These are phyloP conservation scores for Hypoxylon intermedium DNA, from an alignment of 495 filamentous ascomycete genomes.

Conservation along the genomic window DNA sequence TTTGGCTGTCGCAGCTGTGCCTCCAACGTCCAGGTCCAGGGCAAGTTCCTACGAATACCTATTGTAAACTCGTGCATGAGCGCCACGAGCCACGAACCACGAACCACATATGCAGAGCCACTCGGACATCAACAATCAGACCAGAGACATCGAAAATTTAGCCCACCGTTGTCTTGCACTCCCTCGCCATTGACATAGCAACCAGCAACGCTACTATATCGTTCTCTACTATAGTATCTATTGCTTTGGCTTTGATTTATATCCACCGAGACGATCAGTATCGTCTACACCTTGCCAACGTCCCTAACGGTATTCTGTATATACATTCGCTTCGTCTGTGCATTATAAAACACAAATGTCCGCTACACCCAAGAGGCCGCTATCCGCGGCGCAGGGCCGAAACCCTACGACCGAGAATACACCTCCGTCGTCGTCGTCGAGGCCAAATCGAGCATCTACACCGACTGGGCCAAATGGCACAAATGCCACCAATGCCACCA, in stretches of 20 bases:
- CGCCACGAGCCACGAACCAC: constrained; percentile 24
- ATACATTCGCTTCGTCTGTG: constrained; percentile 21
- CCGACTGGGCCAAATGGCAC: constrained; percentile 43
- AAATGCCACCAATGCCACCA: no score
- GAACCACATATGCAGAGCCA: constrained; percentile 21
- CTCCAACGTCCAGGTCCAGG: background rate
- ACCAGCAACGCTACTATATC: constrained; percentile 17
- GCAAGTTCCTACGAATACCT: constrained; percentile 4
- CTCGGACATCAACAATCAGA: constrained; percentile 9
- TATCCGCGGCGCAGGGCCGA: constrained; percentile 49
- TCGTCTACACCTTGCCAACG: background rate
- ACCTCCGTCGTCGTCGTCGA: constrained; percentile 26
- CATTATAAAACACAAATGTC: constrained; percentile 37
- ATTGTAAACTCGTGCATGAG: background rate
- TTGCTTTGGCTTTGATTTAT: constrained; percentile 17
- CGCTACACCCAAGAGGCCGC: constrained; percentile 55
- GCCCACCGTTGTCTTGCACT: constrained; percentile 21
- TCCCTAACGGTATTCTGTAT: constrained; percentile 23
- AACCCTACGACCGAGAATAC: constrained; percentile 42
- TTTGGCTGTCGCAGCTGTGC: background rate
- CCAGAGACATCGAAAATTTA: constrained; percentile 14
- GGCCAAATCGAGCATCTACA: constrained; percentile 45
- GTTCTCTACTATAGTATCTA: constrained; percentile 14
- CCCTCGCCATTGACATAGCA: constrained; percentile 26
- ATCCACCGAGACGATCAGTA: constrained; percentile 3